These are phyloP conservation scores for Dothistroma pini DNA, from an alignment of 2,329 filamentous ascomycete species.

Conservation along the genomic window DNA sequence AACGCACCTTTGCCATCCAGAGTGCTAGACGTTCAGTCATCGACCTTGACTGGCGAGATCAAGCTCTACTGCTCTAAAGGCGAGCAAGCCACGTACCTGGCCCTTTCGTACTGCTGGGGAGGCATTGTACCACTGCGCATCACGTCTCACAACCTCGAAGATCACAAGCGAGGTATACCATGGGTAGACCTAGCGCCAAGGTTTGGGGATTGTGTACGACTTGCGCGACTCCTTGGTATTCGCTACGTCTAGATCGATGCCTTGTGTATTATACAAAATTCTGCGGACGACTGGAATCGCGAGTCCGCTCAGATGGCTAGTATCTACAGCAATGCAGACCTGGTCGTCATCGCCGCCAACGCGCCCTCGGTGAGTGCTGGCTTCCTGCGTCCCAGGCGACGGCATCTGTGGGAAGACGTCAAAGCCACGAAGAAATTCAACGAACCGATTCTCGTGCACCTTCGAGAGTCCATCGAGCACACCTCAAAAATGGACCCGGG, in stretches of 20 bases:
- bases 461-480: not conserved
- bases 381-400: not conserved
- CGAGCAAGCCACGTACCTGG: not conserved
- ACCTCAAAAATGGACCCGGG: not conserved
- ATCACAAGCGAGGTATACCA: not conserved
- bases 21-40: not conserved
- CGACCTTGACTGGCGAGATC: not conserved
- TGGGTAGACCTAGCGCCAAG: not conserved
- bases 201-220: not conserved
- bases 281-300: not conserved
- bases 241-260: not conserved
- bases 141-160: not conserved
- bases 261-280: not conserved
- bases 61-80: not conserved
- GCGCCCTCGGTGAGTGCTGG: not conserved
- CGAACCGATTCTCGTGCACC: not conserved
- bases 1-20: not conserved
- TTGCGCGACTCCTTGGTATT: not conserved
- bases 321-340: not conserved
- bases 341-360: not conserved
- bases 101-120: not conserved
- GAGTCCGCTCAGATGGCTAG: not conserved
- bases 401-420: not conserved
- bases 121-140: not conserved
- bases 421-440: not conserved